Conservation (phyloP, 148 eudicot genomes). For the Mesembryanthemum crystallinum region DNA sequence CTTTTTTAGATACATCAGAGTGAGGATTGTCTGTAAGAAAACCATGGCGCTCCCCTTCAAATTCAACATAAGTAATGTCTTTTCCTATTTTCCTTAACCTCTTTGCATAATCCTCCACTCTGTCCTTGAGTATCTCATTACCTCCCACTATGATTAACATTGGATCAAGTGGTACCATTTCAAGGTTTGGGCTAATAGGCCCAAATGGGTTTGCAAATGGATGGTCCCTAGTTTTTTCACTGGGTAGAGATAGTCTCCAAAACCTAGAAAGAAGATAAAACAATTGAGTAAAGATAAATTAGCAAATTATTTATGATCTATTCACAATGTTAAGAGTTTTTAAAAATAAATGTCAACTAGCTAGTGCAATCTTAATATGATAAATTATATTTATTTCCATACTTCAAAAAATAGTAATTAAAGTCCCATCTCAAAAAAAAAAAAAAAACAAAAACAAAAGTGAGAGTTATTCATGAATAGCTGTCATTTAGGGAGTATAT, state of each 20-base stretch:
- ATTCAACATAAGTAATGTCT: conserved; percentile 38
- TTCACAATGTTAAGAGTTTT: no score
- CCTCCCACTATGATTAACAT: conserved; percentile 59
- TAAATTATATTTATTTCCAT: no score
- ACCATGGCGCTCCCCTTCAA: conserved; percentile 61
- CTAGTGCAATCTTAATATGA: no score
- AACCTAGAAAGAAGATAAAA: conserved; percentile 37
- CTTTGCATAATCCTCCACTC: conserved; percentile 48
- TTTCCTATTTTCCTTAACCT: conserved; percentile 54
- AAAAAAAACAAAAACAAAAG: no score
- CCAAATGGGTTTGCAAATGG: conserved; percentile 77
- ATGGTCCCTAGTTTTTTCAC: conserved; percentile 49
- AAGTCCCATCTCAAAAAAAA: no score
- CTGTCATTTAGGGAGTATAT: no score
- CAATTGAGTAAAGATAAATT: not conserved
- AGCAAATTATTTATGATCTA: no score
- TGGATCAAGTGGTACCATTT: conserved; percentile 41
- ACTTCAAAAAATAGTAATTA: no score
- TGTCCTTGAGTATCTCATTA: conserved; percentile 61
- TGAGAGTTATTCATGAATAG: no score
- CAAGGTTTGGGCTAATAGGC: conserved; percentile 47
- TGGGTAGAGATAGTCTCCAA: conserved; percentile 71
- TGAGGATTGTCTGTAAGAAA: conserved; percentile 46
- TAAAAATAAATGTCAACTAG: no score
- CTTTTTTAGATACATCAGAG: conserved; percentile 33